A percentile compares a stretch with the other conserved stretches of the same genome.
These are phyloP conservation scores for Lobosporangium transversale DNA, from an alignment of 192 early-diverging fungal genomes.

Conservation along the genomic window DNA sequence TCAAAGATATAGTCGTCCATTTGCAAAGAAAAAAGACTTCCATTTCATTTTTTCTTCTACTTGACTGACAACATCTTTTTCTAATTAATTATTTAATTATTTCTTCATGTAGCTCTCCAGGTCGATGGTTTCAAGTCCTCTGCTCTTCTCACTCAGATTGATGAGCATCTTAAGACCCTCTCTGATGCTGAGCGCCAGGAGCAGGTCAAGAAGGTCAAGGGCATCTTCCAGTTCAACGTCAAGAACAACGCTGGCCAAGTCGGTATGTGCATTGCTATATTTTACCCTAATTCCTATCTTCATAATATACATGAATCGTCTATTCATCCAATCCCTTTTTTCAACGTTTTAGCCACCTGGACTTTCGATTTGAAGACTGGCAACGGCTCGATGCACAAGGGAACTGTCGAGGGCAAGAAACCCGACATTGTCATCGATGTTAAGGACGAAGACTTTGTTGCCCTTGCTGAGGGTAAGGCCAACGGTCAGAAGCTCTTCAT, in stretches of 20 bases:
- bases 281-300: background rate
- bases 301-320: too few relatives aligned
- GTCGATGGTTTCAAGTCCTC: conserved; percentile 78
- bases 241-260: conserved; percentile 73
- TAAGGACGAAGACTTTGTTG: conserved; percentile 86
- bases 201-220: conserved; percentile 80
- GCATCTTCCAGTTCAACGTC: conserved; percentile 89
- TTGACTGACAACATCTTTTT: too few relatives aligned
- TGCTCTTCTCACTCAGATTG: conserved; percentile 76
- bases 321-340: too few relatives aligned
- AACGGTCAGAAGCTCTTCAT: conserved; percentile 94
- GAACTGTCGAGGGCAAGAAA: conserved; percentile 60
- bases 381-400: conserved; percentile 57
- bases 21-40: too few relatives aligned
- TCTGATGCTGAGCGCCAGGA: conserved; percentile 68
- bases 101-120: conserved; percentile 13
- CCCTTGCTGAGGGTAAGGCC: conserved; percentile 82
- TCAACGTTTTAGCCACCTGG: conserved; percentile 73
- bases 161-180: conserved; percentile 64
- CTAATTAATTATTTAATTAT: background rate
- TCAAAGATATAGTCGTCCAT: too few relatives aligned
- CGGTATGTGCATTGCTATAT: conserved; percentile 4
- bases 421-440: conserved; percentile 80
- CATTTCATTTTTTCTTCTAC: background rate
- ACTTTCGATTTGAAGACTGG: conserved; percentile 80